Evolutionary conservation across 108 stramenopile species (phyloP), one percentile per base, ranked within the genome.

Genomic region (Nannochloropsis granulata): DNA sequence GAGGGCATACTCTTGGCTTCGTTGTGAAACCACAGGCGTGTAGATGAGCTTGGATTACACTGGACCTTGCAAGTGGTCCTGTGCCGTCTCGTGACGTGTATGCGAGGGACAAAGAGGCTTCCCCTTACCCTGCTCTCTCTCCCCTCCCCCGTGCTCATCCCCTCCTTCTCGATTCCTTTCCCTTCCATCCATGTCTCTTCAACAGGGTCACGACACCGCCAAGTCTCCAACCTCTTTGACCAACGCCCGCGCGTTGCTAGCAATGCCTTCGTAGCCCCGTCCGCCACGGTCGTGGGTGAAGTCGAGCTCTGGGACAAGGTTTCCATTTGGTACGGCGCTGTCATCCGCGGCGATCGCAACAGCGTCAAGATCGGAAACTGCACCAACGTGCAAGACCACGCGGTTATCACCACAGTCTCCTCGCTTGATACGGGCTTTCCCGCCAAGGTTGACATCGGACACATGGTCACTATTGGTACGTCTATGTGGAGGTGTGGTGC

Each of bases 321-420:
- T 12, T 89, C 89, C 87, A 84, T 90, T 23, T 89, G 89, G 90
- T 90, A 89, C 81, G 90, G 90, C n/a, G 86, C 90, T 34, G 86
- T 87, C 26, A 34, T 90, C n/a, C 88, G 90, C 43, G 90, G 88
- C 23, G 90, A 90, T 46, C 86, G 87, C 80, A 88, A 87, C 84
- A 43, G 25, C 23, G 88, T 90, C 13, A 89, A 78, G 45, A 86
- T 90, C 42, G 90, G 90, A 42, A 80, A 45, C n/a, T 79, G 81
- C 44, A 83, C 89, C 16, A 83, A 87, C 81, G 86, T 90, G n/a
- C 85, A 88, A 24, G 89, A 89, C 43, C 85, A 87, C 23, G 85
- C 88, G 9, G 89, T 89, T 12, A 82, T 89, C 87, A 88, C 45
- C 85, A 89, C 89, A 24, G 89, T 89, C n/a, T 80, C 43, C 10